Evolutionary conservation across 2,329 filamentous ascomycete genomes (phyloP).

Genomic region (Sporothrix dimorphospora): DNA sequence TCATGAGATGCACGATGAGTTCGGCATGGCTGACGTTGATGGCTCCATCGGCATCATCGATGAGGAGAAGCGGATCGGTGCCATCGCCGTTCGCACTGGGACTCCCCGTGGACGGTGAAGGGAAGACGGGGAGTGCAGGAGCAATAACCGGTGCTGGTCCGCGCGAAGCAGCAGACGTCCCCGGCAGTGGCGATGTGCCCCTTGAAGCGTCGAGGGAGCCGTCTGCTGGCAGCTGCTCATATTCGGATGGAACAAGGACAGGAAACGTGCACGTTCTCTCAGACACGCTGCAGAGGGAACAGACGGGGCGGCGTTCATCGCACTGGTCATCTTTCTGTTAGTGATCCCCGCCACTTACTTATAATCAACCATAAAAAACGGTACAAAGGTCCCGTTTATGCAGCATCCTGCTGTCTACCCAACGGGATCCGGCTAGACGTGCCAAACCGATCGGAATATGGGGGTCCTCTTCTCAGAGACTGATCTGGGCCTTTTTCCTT

Average conservation of each 20-base stretch:
- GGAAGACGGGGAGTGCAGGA: slow-evolving; percentile 18
- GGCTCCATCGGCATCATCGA: slow-evolving; percentile 26
- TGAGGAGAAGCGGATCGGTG: background rate
- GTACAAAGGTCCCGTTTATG: background rate
- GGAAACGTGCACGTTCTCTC: slow-evolving; percentile 37
- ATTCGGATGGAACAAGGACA: slow-evolving; percentile 19
- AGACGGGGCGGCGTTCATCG: slow-evolving; percentile 39
- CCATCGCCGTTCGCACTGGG: background rate
- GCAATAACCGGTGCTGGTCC: background rate
- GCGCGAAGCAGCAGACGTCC: background rate
- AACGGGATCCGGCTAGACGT: too few relatives aligned
- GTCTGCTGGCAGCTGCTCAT: background rate
- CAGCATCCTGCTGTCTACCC: background rate
- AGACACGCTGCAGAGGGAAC: slow-evolving; percentile 39
- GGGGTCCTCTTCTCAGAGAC: background rate
- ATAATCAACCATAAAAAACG: background rate
- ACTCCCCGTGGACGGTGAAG: background rate
- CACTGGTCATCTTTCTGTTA: slow-evolving; percentile 33
- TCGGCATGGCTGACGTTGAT: slow-evolving; percentile 44
- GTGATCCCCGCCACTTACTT: background rate
- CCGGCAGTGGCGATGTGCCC: background rate
- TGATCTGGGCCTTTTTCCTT: background rate
- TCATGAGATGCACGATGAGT: slow-evolving; percentile 41
- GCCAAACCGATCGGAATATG: background rate
- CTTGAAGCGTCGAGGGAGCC: background rate